Evolutionary conservation across 345 rosid genomes (phyloP).

Genomic region (Kandelia obovata): DNA sequence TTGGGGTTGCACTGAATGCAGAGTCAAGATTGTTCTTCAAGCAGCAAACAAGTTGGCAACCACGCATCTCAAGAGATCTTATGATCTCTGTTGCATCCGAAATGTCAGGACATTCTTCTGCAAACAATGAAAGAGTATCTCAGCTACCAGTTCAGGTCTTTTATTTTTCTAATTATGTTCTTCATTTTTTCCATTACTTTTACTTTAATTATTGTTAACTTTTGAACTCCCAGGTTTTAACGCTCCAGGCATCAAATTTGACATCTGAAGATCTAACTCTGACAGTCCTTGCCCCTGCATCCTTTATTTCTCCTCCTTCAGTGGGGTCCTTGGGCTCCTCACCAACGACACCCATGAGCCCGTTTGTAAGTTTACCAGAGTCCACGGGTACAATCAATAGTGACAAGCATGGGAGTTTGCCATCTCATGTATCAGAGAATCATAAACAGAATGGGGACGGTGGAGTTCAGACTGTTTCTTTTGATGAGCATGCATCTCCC

Average conservation of each 20-base stretch:
- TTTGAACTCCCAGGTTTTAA: slow-evolving; percentile 61
- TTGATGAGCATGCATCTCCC: slow-evolving; percentile 43
- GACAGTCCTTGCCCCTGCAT: slow-evolving; percentile 93
- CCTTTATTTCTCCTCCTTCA: slow-evolving; percentile 79
- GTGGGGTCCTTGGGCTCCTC: slow-evolving; percentile 78
- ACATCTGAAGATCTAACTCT: slow-evolving; percentile 81
- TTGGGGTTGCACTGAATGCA: slow-evolving; percentile 26
- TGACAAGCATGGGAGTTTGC: slow-evolving; percentile 35
- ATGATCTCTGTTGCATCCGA: slow-evolving; percentile 91
- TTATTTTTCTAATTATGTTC: not conserved
- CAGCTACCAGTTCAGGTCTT: slow-evolving; percentile 92
- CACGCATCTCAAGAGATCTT: slow-evolving; percentile 72
- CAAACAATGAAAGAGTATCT: slow-evolving; percentile 52
- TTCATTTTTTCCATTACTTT: not conserved
- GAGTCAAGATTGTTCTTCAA: slow-evolving; percentile 90
- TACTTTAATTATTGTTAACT: not conserved
- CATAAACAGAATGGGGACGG: slow-evolving; percentile 34
- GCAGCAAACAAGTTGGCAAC: slow-evolving; percentile 83
- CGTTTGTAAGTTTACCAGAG: slow-evolving; percentile 60
- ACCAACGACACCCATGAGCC: slow-evolving; percentile 59
- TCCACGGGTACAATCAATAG: slow-evolving; percentile 47
- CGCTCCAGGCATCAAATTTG: slow-evolving; percentile 93
- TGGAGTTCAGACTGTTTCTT: slow-evolving; percentile 34
- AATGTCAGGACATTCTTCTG: slow-evolving; percentile 60
- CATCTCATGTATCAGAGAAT: slow-evolving; percentile 24